Conservation (phyloP, 495 filamentous ascomycete species). For the Neurospora cerealis region DNA sequence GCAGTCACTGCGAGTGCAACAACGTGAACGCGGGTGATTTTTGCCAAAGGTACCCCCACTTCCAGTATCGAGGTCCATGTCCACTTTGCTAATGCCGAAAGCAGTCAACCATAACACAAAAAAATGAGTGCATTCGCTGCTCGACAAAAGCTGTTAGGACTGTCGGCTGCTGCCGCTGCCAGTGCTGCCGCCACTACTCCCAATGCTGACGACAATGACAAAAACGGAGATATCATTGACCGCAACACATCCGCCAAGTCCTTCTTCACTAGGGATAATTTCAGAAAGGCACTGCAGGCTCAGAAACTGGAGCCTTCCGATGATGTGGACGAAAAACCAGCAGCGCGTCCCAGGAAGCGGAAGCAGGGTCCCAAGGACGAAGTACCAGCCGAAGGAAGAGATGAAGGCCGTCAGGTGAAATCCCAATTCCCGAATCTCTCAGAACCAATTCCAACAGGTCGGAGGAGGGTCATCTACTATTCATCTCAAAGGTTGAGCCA, state of each 20-base stretch:
- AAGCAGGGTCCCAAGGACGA: constrained; percentile 17
- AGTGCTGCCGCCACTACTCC: not conserved
- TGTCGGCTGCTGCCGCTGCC: not conserved
- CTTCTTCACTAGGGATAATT: not conserved
- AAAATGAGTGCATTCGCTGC: constrained; percentile 44
- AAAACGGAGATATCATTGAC: not conserved
- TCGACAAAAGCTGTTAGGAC: constrained; percentile 29
- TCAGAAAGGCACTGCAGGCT: not conserved
- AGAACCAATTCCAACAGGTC: not conserved
- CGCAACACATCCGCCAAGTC: not conserved
- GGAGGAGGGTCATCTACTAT: not conserved
- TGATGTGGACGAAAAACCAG: not conserved
- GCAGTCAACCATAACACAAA: constrained; percentile 5
- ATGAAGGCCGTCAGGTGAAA: not conserved
- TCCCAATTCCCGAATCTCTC: not conserved
- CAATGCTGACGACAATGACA: not conserved
- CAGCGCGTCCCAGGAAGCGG: not conserved
- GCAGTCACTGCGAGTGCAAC: not conserved
- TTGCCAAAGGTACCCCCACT: not conserved
- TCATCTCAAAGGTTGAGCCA: not conserved
- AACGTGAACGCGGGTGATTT: not conserved
- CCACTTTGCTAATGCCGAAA: not conserved
- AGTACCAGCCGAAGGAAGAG: constrained; percentile 19
- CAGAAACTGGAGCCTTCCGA: not conserved
- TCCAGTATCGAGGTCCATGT: not conserved